A percentile compares a stretch with the other conserved stretches of the same genome.
phyloP scores from a whole-genome alignment of 495 filamentous ascomycete genomes.

The Neurospora sp. region DNA sequence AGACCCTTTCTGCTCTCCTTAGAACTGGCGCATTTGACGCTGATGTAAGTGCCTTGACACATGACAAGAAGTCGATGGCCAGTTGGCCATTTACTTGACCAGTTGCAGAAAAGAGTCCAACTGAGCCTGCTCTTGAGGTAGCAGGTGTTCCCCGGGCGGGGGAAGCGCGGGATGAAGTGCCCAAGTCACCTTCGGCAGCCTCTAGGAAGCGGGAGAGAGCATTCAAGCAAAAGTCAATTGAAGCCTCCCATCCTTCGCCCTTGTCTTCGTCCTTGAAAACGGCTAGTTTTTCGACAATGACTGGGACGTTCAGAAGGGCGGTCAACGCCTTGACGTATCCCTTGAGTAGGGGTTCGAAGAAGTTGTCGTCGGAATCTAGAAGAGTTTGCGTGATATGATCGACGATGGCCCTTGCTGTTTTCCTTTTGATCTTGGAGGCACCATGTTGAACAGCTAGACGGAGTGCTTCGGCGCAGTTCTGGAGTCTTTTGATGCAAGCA shows the following conservation, averaged over 20 bases:
- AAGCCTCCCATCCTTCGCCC: conserved; percentile 55
- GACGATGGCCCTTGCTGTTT: conserved; percentile 65
- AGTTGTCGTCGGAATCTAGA: conserved; percentile 47
- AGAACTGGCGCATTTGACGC: conserved; percentile 63
- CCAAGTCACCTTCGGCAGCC: conserved; percentile 23
- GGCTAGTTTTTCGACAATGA: conserved; percentile 68
- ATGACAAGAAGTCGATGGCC: conserved; percentile 50
- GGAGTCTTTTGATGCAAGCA: conserved; percentile 48
- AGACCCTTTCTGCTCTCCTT: conserved; percentile 45
- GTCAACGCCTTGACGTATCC: conserved; percentile 71
- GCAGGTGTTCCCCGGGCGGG: conserved; percentile 27
- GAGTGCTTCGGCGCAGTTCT: conserved; percentile 59
- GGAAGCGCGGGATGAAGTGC: conserved; percentile 23
- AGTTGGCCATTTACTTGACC: conserved; percentile 21
- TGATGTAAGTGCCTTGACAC: conserved; percentile 53
- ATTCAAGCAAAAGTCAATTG: conserved; percentile 57
- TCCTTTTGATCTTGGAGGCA: conserved; percentile 54
- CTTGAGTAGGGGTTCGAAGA: conserved; percentile 59
- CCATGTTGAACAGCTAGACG: conserved; percentile 60
- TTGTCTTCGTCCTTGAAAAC: conserved; percentile 33
- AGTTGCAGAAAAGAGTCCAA: conserved; percentile 3
- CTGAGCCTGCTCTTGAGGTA: conserved; percentile 19
- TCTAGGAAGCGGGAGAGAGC: conserved; percentile 35
- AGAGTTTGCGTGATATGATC: conserved; percentile 75
- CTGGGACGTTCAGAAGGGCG: conserved; percentile 55